Base-by-base conservation (phyloP, 805 yeast genomes). In the Kluyveromyces dobzhanskii region DNA sequence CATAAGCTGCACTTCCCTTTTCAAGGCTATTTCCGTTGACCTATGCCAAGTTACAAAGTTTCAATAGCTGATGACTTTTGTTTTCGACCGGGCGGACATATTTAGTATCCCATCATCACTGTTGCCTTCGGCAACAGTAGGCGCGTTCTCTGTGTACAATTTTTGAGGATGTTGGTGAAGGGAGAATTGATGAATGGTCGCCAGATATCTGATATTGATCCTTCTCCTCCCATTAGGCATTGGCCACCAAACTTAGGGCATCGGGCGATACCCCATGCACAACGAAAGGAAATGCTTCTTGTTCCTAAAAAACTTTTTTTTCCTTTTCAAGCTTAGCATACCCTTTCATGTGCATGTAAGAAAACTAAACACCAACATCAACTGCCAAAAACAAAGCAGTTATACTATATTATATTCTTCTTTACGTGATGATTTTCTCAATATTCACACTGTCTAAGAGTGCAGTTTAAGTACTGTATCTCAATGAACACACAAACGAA, bases 61-160 rank as follows among this genome's bases (percentile, higher is more conserved):
- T 14, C 30, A 16, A 34, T 30, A 34, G 14, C 30, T 61, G 65
- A 61, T 61, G 64, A 61, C 57, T 43, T 49, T 39, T 56, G 47
- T 53, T 56, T 57, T 62, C 64, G 71, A 66, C 71, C 71, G 71
- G 71, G 71, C 71, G 71, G 70, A 65, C 71, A 66, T 66, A 61
- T 43, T 27, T 52, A 59, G 64, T 59, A 59, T 58, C 50, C 48
- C 34, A 19, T 40, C 47, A 44, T 44, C 43, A 47, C 55, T 34
- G 37, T 11, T 14, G 46, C 47, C 55, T 21, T 45, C 42, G 38
- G 41, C 41, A 45, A 47, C 37, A 37, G 45, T 44, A 44, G 45
- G 33, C 47, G 50, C 47, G 44, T 52, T 53, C 51, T 54, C 46
- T 51, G 65, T 61, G 65, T 61, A 59, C 64, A 61, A 56, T 44